A percentile compares a stretch with the other conserved stretches of the same genome.
These are phyloP conservation scores for Psophocarpus tetragonolobus DNA, from an alignment of 306 rosid species.

Conservation along the genomic window DNA sequence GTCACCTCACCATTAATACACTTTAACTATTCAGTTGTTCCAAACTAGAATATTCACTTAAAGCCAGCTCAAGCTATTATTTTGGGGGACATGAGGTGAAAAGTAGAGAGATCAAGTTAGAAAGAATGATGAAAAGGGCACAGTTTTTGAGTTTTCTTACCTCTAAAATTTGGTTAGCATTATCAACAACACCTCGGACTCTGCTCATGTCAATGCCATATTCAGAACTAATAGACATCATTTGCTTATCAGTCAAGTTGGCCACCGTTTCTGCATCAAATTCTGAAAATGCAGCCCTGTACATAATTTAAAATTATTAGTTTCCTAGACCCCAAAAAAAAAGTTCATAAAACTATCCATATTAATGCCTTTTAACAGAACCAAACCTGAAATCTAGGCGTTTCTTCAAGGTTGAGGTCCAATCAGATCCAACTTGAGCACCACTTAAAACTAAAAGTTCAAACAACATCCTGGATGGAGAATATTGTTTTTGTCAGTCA, in stretches of 20 bases:
- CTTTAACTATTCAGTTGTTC: constrained; percentile 30
- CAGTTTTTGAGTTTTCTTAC: constrained; percentile 38
- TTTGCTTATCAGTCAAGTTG: constrained; percentile 75
- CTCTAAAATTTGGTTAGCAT: constrained; percentile 84
- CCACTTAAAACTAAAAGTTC: constrained; percentile 86
- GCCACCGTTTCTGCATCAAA: constrained; percentile 85
- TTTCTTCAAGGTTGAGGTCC: constrained; percentile 95
- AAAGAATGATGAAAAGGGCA: constrained; percentile 29
- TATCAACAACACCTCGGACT: constrained; percentile 91
- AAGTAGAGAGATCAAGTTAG: constrained; percentile 30
- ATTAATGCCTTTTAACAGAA: neutral
- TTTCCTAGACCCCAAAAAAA: neutral
- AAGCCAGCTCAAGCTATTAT: constrained; percentile 28
- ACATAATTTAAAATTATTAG: constrained; percentile 20
- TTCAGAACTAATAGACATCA: constrained; percentile 71
- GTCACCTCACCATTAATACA: constrained; percentile 14
- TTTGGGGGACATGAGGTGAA: constrained; percentile 34
- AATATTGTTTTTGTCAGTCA: constrained; percentile 28
- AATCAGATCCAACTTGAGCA: constrained; percentile 98
- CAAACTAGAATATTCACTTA: constrained; percentile 38
- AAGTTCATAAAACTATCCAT: neutral
- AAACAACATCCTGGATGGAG: constrained; percentile 67
- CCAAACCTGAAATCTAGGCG: constrained; percentile 78
- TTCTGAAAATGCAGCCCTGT: constrained; percentile 83
- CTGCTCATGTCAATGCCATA: constrained; percentile 82